These are phyloP conservation scores for Phytophthora kernoviae DNA, from an alignment of 352 stramenopile species.

Conservation along the genomic window DNA sequence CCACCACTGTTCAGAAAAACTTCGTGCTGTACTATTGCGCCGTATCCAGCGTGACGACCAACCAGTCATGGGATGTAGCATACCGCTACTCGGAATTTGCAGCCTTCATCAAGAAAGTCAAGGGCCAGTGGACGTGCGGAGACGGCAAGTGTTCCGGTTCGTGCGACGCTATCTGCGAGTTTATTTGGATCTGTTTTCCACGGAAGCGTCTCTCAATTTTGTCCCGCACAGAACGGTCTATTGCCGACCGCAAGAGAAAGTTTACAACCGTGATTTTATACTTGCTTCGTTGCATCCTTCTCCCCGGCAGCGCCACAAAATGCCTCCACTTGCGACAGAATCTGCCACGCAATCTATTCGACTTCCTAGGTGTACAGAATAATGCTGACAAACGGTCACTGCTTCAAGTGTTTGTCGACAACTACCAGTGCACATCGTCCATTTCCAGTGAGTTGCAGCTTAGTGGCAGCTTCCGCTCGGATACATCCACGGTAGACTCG, in stretches of 20 bases:
- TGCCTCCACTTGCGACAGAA: constrained; percentile 43
- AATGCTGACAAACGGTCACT: constrained; percentile 59
- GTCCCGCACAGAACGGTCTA: constrained; percentile 34
- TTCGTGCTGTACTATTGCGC: constrained; percentile 54
- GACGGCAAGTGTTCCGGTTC: constrained; percentile 56
- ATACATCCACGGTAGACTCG: constrained; percentile 33
- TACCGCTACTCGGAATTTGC: constrained; percentile 69
- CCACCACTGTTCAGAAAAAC: constrained; percentile 34
- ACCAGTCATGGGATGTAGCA: constrained; percentile 46
- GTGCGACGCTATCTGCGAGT: constrained; percentile 67
- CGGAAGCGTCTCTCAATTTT: constrained; percentile 48
- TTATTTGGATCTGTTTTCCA: constrained; percentile 57
- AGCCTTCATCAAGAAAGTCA: constrained; percentile 49
- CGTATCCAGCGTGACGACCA: constrained; percentile 45
- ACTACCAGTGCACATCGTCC: constrained; percentile 27
- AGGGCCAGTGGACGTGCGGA: constrained; percentile 54
- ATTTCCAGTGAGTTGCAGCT: constrained; percentile 6
- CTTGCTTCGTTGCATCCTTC: constrained; percentile 60
- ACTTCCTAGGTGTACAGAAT: constrained; percentile 54
- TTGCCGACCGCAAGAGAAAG: constrained; percentile 52
- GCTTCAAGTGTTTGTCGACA: constrained; percentile 73
- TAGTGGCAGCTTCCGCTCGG: constrained; percentile 27
- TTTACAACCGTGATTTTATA: constrained; percentile 63
- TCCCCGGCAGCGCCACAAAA: constrained; percentile 70
- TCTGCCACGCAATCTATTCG: constrained; percentile 52